Base-by-base conservation (phyloP, 495 filamentous ascomycete genomes). In the Xylaria flabelliformis region DNA sequence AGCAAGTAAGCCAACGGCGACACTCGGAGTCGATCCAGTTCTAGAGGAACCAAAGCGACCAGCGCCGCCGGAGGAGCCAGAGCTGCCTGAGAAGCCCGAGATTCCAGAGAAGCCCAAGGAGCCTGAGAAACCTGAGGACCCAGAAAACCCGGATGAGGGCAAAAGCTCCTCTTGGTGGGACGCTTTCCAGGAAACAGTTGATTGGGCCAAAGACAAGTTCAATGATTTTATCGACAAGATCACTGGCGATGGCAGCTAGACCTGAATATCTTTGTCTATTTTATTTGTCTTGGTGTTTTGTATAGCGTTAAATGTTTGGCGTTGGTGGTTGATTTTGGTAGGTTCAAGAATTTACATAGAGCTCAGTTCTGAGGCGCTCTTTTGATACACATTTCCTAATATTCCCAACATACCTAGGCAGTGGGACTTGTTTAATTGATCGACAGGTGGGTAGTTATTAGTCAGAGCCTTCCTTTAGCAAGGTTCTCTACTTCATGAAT, bases 171-270 rank as follows among this genome's bases (percentile, higher is more conserved):
- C 77, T 19, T 79, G 74, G 72, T 72, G 78, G 62, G 77, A 81
- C 32, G 73, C 78, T 51, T 65, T 79, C 39, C 68, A 70, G 26
- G 72, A 73, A 0, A 72, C 76, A 4, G 64, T 77, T 46, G 75
- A 85, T 36, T 89, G 86, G 87, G 77, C 87, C 36, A 83, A 80
- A 19, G 82, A 81, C 15, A 83, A 86, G 74, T 73, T 88, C 1
- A 75, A 81, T 53, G 75, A 81, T 21, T 74, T 84, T 56, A 80
- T 85, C 73, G 80, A 79, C 6, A 78, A 82, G 48, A 74, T 86
- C 7, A 77, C 55, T 21, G 24, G 64, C 17, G 29, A 4, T 51
- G 51, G 36, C 4, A 21, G 19, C 34, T 71, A 53, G 48, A 24
- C 8, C 46, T 21, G 29, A 12, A 9, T 50, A 36, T 12, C 26